Evolutionary conservation across 2,329 filamentous ascomycete genomes (phyloP).

Genomic region (Ustilaginoidea virens): DNA sequence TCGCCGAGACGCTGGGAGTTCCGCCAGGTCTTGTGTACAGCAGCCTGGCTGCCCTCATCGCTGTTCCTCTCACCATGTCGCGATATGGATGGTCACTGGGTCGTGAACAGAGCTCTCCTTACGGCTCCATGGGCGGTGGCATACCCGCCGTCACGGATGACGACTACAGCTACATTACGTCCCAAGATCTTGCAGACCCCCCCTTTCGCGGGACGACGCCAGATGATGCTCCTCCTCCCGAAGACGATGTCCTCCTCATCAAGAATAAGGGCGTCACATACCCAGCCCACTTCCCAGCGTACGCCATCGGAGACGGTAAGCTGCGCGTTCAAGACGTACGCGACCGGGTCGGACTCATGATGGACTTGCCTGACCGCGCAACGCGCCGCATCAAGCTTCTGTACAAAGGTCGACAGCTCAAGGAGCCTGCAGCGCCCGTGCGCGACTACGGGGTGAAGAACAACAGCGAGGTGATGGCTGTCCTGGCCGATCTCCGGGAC

Average conservation of each 20-base stretch:
- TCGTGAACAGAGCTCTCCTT: slow-evolving; percentile 35
- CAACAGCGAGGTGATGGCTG: slow-evolving; percentile 40
- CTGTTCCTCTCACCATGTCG: slow-evolving; percentile 37
- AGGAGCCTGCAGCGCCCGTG: slow-evolving; percentile 42
- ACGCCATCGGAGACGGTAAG: slow-evolving; percentile 60
- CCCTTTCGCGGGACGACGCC: slow-evolving; percentile 10
- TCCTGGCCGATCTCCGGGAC: slow-evolving; percentile 23
- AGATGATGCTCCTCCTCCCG: slow-evolving; percentile 15
- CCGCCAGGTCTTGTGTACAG: slow-evolving; percentile 33
- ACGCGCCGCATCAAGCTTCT: slow-evolving; percentile 46
- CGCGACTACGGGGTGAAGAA: slow-evolving; percentile 47
- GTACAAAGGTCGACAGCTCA: slow-evolving; percentile 59
- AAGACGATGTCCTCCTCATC: slow-evolving; percentile 57
- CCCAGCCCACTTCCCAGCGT: slow-evolving; percentile 58
- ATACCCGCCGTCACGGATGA: slow-evolving; percentile 54
- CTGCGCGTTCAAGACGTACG: slow-evolving; percentile 50
- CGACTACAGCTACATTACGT: slow-evolving; percentile 74
- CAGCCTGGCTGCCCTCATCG: slow-evolving; percentile 32
- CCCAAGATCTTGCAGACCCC: slow-evolving; percentile 46
- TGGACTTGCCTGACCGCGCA: slow-evolving; percentile 42
- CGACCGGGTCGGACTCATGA: slow-evolving; percentile 50
- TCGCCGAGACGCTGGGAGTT: slow-evolving; percentile 34
- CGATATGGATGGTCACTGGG: slow-evolving; percentile 34
- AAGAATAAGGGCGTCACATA: slow-evolving; percentile 52
- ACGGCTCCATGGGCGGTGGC: slow-evolving; percentile 28